A percentile compares a stretch with the other conserved stretches of the same genome.
These are phyloP conservation scores for Conoideocrella luteorostrata DNA, from an alignment of 2,329 filamentous ascomycete genomes.

Conservation along the genomic window DNA sequence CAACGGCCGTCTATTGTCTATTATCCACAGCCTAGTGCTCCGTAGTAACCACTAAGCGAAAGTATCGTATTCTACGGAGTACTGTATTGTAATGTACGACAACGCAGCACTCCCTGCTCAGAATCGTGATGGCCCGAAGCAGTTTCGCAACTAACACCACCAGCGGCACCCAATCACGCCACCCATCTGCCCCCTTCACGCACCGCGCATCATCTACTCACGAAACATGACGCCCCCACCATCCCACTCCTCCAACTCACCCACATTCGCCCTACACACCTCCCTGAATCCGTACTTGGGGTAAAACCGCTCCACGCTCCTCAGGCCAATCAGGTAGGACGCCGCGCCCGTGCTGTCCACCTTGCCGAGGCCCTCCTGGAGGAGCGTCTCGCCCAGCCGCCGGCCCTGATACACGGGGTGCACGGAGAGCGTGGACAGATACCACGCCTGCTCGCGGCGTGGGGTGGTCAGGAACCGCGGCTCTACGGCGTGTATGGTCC, in stretches of 20 bases:
- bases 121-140: no score
- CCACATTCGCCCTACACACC: conserved; percentile 29
- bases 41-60: no score
- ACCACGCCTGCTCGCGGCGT: conserved; percentile 25
- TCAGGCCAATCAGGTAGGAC: conserved; percentile 27
- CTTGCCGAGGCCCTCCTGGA: conserved; percentile 22
- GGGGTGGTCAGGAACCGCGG: conserved; percentile 20
- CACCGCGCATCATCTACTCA: conserved; percentile 21
- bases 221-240: conserved; percentile 32
- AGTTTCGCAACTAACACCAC: no score
- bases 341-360: conserved; percentile 22
- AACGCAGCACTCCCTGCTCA: no score
- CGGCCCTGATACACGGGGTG: conserved; percentile 26
- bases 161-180: no score
- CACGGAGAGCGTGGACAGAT: conserved; percentile 28
- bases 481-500: conserved; percentile 19
- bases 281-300: conserved; percentile 25
- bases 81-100: no score
- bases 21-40: no score
- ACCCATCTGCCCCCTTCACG: not conserved
- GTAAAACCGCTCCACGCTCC: conserved; percentile 26
- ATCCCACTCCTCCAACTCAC: conserved; percentile 27
- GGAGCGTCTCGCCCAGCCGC: conserved; percentile 24
- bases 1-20: no score
- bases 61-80: no score